Conservation (phyloP, 1,284 basidiomycete species). For the Pseudozyma flocculosa region DNA sequence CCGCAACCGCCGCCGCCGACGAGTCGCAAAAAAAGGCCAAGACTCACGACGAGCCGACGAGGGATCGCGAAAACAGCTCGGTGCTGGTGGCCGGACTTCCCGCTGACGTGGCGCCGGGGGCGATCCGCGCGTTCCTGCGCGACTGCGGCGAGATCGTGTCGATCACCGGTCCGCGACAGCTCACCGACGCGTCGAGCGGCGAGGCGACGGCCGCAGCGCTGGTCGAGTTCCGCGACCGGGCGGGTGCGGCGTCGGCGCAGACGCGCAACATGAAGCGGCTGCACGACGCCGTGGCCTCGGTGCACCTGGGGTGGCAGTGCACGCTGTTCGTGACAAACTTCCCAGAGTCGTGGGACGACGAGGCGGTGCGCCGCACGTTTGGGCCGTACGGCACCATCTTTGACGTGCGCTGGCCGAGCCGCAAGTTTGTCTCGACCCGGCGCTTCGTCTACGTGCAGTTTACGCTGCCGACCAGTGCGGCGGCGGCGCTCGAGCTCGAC, state of each 20-base stretch:
- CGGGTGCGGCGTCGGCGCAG: conserved; percentile 72
- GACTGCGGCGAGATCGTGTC: conserved; percentile 62
- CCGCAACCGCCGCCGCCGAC: conserved; percentile 1
- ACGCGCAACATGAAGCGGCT: conserved; percentile 91
- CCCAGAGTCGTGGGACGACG: conserved; percentile 79
- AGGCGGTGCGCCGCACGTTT: conserved; percentile 72
- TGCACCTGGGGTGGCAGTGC: conserved; percentile 87
- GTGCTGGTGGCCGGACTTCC: conserved; percentile 80
- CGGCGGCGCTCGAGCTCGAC: conserved; percentile 75
- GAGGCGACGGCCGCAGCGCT: conserved; percentile 50
- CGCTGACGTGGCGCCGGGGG: conserved; percentile 65
- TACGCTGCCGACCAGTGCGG: conserved; percentile 74
- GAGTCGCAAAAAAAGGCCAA: conserved; percentile 30
- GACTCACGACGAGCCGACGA: conserved; percentile 17
- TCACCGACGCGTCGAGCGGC: conserved; percentile 20
- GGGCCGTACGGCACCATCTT: conserved; percentile 82
- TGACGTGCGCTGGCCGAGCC: conserved; percentile 96
- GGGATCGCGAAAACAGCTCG: conserved; percentile 93
- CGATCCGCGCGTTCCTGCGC: conserved; percentile 75
- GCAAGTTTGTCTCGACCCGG: conserved; percentile 84
- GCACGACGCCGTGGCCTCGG: conserved; percentile 66
- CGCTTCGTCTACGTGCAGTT: conserved; percentile 95
- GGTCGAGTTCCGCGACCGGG: conserved; percentile 58
- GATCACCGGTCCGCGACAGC: conserved; percentile 33
- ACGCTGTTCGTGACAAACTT: conserved; percentile 98